Percentiles rank a stretch among this genome's conserved stretches.
phyloP scores from a whole-genome alignment of 2,329 filamentous ascomycete genomes.

The Drechmeria coniospora region DNA sequence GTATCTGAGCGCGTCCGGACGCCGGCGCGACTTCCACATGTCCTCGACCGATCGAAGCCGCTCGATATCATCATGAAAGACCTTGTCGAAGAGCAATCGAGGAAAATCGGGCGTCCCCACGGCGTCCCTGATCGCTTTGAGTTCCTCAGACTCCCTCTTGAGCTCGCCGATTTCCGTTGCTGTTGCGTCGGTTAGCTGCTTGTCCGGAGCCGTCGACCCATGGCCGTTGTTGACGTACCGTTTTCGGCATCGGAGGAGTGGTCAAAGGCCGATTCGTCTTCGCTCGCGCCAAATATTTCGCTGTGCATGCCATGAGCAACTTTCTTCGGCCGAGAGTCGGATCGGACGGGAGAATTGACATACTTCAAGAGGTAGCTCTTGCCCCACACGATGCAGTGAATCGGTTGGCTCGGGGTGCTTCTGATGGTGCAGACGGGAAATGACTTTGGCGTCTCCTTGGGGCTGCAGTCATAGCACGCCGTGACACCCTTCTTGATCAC shows the following conservation, averaged over 20 bases:
- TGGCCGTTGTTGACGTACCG: conserved; percentile 24
- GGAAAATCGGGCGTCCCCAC: conserved; percentile 68
- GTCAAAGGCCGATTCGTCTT: conserved; percentile 72
- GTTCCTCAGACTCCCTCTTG: conserved; percentile 64
- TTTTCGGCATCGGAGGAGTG: conserved; percentile 71
- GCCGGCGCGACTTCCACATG: conserved; percentile 80
- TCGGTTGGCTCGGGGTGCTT: conserved; percentile 88
- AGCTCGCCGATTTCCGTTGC: conserved; percentile 76
- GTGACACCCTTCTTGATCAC: conserved; percentile 86
- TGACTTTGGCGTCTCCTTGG: conserved; percentile 79
- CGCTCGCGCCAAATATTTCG: conserved; percentile 83
- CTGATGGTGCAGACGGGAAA: conserved; percentile 96
- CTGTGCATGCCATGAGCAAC: conserved; percentile 4
- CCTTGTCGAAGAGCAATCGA: conserved; percentile 76
- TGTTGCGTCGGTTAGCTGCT: conserved; percentile 5
- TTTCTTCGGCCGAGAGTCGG: not conserved
- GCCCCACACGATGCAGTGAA: conserved; percentile 97
- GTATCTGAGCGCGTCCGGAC: conserved; percentile 61
- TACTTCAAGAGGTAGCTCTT: conserved; percentile 86
- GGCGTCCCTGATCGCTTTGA: conserved; percentile 68
- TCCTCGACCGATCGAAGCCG: conserved; percentile 77
- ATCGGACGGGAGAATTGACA: conserved; percentile 13
- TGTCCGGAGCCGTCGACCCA: too few species aligned
- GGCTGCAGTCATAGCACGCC: conserved; percentile 90
- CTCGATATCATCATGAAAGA: conserved; percentile 73